Evolutionary conservation across 257 asterid genomes (phyloP), one percentile per base, ranked within the genome.

Genomic region (Solanum chiquidenum): DNA sequence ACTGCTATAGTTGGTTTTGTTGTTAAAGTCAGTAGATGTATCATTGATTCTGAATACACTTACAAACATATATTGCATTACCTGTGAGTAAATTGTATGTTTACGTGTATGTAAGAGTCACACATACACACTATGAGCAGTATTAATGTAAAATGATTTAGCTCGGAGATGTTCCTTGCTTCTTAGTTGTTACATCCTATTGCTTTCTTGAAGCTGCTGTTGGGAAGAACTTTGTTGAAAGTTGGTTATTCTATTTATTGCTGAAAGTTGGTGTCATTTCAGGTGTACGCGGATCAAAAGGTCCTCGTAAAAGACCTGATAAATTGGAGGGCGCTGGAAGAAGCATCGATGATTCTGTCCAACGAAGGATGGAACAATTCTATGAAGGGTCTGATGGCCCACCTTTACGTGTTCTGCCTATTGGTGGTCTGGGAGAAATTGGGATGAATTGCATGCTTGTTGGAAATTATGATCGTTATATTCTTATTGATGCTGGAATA

Each of bases 391-490:
- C 98, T 73, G 94, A 93, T 85, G 99, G 99, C 58, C 99, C 99
- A 1, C 99, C 99, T 84, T 88, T 96, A 85, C 97, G 99, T 37
- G 76, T 97, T 90, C 94, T 97, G 58, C 99, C 99, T 66, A 96
- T 97, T 92, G 99, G 99, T 49, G 99, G 99, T 86, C 91, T 97
- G 79, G 99, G 98, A 89, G 99, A 97, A 93, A 97, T 97, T 49
- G 99, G 99, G 93, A 97, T 97, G 99, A 97, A 97, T 87, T 97
- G 99, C 94, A 97, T 97, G 99, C 96, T 97, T 21, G 95, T 97
- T 42, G 99, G 99, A 75, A 95, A 96, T 91, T 94, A 93, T 90
- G 99, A 97, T 85, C 95, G 99, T 69, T 97, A 97, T 93, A 94
- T 97, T 90, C 91, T 97, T 91, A 93, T 97, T 75, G 99, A 97